Evolutionary conservation across 306 rosid species (phyloP).

Genomic region (Rubus idaeus): DNA sequence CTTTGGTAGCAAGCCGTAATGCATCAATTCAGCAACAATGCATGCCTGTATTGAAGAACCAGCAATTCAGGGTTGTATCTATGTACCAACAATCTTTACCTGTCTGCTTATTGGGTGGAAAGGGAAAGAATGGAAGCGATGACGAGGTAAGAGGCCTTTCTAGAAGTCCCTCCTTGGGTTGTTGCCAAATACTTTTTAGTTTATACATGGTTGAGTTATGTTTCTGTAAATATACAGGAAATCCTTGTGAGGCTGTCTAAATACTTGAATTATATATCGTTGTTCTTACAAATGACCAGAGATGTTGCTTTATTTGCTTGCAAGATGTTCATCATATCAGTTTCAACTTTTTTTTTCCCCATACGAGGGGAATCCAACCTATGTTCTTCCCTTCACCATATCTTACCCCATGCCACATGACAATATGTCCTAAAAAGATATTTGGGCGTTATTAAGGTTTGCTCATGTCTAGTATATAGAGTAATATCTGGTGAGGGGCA

Average conservation of each 20-base stretch:
- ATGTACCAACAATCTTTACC: background rate
- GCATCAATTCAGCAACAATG: background rate
- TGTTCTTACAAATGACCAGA: background rate
- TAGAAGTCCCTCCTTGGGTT: background rate
- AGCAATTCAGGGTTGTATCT: background rate
- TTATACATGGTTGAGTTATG: background rate
- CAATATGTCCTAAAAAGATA: background rate
- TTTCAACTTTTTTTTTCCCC: background rate
- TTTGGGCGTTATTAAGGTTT: background rate
- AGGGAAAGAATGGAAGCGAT: conserved; percentile 14
- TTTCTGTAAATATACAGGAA: too few relatives aligned
- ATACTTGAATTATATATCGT: background rate
- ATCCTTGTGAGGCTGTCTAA: too few relatives aligned
- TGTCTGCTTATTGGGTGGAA: conserved; percentile 13
- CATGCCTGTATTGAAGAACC: background rate
- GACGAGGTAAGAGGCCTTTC: background rate
- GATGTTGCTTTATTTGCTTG: background rate
- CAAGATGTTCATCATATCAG: too few relatives aligned
- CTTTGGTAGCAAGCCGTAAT: background rate
- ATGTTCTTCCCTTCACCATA: background rate
- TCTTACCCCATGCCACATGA: background rate
- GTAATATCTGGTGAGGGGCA: background rate
- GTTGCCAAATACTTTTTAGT: background rate
- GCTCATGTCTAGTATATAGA: background rate
- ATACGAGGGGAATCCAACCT: too few relatives aligned